phyloP scores from a whole-genome alignment of 768 basidiomycete species.

The Termitomyces sp. region DNA sequence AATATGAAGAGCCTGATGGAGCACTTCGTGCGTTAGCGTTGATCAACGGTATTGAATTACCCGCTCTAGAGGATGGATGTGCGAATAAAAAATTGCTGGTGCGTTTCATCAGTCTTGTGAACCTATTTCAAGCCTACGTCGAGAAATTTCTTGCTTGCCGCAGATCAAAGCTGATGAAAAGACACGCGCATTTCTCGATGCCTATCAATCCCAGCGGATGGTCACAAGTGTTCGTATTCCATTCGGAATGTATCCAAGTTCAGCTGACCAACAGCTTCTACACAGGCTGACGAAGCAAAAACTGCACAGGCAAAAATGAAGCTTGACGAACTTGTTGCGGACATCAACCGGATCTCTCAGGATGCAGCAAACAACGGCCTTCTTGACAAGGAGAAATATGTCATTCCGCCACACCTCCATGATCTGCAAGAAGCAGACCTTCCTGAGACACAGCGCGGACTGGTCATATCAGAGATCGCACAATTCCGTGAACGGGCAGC shows the following conservation, averaged over 20 bases:
- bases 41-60: slow-evolving; percentile 45
- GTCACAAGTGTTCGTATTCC: slow-evolving; percentile 63
- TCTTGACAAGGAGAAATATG: slow-evolving; percentile 79
- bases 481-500: slow-evolving; percentile 93
- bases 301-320: slow-evolving; percentile 56
- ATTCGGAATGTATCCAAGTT: neutral
- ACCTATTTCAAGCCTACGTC: slow-evolving; percentile 41
- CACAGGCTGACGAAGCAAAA: slow-evolving; percentile 66
- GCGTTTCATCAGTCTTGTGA: slow-evolving; percentile 38
- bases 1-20: slow-evolving; percentile 90
- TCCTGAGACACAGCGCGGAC: slow-evolving; percentile 87
- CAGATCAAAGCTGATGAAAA: slow-evolving; percentile 97
- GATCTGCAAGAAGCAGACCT: slow-evolving; percentile 96
- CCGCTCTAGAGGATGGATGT: slow-evolving; percentile 44
- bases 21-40: slow-evolving; percentile 66
- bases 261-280: neutral
- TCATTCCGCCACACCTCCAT: slow-evolving; percentile 93
- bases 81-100: slow-evolving; percentile 56
- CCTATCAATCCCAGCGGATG: slow-evolving; percentile 76
- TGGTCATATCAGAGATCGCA: slow-evolving; percentile 94
- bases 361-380: slow-evolving; percentile 71
- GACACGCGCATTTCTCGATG: slow-evolving; percentile 82
- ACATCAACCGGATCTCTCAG: slow-evolving; percentile 68
- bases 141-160: slow-evolving; percentile 2
- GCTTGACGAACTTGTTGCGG: slow-evolving; percentile 59